Evolutionary conservation across 139 green algal species (phyloP).

Genomic region (Eudorina sp.): DNA sequence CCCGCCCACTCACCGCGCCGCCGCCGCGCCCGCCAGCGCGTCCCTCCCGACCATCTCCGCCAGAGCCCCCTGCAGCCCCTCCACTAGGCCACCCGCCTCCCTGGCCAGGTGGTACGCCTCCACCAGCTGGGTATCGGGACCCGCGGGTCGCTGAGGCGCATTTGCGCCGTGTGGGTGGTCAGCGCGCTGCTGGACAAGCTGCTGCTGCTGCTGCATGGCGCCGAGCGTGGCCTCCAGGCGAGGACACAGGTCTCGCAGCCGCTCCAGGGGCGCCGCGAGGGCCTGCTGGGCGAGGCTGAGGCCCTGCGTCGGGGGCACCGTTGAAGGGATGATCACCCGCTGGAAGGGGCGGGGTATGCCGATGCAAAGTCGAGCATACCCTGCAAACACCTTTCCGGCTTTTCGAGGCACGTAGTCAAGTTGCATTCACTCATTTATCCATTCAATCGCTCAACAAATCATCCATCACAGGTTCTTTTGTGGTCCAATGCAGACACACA

Average conservation of each 20-base stretch:
- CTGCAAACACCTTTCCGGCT: no score
- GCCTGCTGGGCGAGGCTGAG: constrained; percentile 16
- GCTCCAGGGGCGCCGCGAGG: background rate
- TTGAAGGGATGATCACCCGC: no score
- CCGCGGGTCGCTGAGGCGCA: no score
- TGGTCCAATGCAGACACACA: no score
- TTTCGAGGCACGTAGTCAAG: no score
- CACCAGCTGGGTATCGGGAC: background rate
- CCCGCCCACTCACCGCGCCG: background rate
- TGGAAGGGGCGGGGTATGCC: no score
- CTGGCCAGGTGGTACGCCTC: background rate
- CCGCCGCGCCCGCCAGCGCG: background rate
- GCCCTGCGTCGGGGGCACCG: no score
- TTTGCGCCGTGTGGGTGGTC: no score
- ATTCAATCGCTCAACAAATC: no score
- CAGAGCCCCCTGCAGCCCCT: background rate
- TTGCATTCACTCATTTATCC: no score
- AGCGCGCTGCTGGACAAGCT: background rate
- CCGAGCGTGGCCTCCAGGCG: background rate
- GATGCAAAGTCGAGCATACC: no score
- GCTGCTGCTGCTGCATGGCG: background rate
- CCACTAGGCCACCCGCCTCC: constrained; percentile 11
- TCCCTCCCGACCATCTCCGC: background rate
- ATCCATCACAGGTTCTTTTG: no score
- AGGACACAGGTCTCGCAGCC: background rate